Base-by-base conservation (phyloP, 176 grass and related monocot species). In the Aegilops umbellulata region DNA sequence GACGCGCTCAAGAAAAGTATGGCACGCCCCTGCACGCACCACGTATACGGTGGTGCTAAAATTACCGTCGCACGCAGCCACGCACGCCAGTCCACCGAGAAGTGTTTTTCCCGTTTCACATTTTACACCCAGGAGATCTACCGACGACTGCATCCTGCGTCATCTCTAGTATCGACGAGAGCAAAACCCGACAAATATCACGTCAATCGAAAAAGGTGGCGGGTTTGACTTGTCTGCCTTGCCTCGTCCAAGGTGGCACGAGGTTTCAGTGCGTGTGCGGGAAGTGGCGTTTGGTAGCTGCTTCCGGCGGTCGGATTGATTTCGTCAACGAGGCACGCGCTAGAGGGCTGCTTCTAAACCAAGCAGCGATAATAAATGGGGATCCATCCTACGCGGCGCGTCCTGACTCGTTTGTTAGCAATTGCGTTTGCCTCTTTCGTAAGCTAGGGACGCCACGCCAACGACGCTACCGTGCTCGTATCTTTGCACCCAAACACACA, bases 1-100 rank as follows among this genome's bases (percentile, higher is more conserved):
- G 62, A 85, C 74, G 74, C 74, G 62, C 44, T 58, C 44, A 78
- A 78, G 83, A 69, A 68, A 85, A 24, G 39, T 6, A 34, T 34
- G 32, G 9, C 16, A 1, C 7, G 6, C 67, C 6, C 32, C 1
- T 9, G 5, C 4, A 39, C 68, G 0, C 9, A 24, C 15, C 25
- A 27, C 23, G 23, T 26, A 19, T 1, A 39, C 1, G 16, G 0
- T 5, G 32, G 31, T 53, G 0, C 47, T 51, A 5, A 19, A 53
- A 53, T 53, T 7, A 53, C 32, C 34, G 67, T 39, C 68, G 4
- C 31, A 4, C 68, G 4, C 31, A 4, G 8, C 13, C 15, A 6
- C 47, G 47, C 49, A 19, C 66, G 34, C n/a, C 67, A 38, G 19
- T 22, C 67, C 32, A 35, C 30, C 7, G 2, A 35, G 63, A 30